phyloP scores from a whole-genome alignment of 2,329 filamentous ascomycete species.

The Parasarocladium wereldwijsianum region DNA sequence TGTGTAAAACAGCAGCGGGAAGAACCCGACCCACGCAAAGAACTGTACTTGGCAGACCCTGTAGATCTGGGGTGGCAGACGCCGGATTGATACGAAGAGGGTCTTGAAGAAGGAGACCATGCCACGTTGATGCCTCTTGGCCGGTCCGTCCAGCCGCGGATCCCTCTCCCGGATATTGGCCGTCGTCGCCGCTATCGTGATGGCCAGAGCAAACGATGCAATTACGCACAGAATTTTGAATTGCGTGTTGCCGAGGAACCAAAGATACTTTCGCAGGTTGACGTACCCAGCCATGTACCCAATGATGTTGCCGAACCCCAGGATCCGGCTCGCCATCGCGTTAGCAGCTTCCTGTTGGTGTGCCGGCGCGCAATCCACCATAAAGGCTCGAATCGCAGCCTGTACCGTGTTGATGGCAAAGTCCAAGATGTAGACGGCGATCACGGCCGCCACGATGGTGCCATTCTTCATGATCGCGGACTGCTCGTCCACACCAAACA shows the following conservation, averaged over 20 bases:
- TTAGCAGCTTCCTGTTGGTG: constrained; percentile 93
- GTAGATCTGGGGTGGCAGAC: constrained; percentile 67
- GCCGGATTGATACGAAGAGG: constrained; percentile 61
- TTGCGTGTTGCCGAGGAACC: constrained; percentile 74
- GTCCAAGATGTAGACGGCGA: constrained; percentile 81
- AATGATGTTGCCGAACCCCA: constrained; percentile 78
- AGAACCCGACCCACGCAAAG: constrained; percentile 89
- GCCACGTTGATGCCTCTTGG: constrained; percentile 44
- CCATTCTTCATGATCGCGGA: constrained; percentile 48
- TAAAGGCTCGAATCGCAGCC: constrained; percentile 80
- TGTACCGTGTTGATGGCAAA: constrained; percentile 97
- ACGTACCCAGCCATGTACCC: constrained; percentile 81
- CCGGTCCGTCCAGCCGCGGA: constrained; percentile 55
- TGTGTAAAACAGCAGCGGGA: constrained; percentile 89
- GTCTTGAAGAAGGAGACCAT: constrained; percentile 66
- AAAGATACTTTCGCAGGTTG: constrained; percentile 58
- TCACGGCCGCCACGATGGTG: constrained; percentile 65
- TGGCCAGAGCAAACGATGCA: constrained; percentile 56
- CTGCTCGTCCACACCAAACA: constrained; percentile 58
- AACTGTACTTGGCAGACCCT: constrained; percentile 73
- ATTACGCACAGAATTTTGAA: constrained; percentile 88
- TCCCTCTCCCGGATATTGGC: constrained; percentile 62
- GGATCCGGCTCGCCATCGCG: constrained; percentile 80
- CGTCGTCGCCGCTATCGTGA: constrained; percentile 59
- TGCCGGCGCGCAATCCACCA: constrained; percentile 80